Evolutionary conservation across 1,284 basidiomycete species (phyloP).

Genomic region (Sanghuangporus sanghuang): DNA sequence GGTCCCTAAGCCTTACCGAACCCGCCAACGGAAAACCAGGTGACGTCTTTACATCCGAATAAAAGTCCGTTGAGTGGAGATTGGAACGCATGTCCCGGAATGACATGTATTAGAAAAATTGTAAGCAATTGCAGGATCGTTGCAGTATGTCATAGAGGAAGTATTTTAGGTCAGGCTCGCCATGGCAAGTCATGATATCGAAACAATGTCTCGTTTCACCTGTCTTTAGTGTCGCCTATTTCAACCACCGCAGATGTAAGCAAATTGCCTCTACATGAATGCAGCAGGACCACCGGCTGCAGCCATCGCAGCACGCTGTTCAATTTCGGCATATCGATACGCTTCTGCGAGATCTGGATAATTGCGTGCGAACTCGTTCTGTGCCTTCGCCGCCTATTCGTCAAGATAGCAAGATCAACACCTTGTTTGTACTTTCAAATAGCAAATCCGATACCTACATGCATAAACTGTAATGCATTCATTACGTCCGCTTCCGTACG

Average conservation of each 20-base stretch:
- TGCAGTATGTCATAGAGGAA: not conserved
- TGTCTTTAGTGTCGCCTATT: not conserved
- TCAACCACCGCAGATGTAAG: not conserved
- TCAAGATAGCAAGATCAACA: not conserved
- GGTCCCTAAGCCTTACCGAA: no score
- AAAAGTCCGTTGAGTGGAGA: not conserved
- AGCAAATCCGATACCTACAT: slow-evolving; percentile 39
- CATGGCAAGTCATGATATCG: not conserved
- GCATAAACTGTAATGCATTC: slow-evolving; percentile 86
- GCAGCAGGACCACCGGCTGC: not conserved
- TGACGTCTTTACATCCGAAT: not conserved
- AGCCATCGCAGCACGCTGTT: slow-evolving; percentile 2
- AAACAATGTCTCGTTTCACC: not conserved
- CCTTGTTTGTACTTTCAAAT: not conserved
- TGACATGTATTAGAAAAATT: not conserved
- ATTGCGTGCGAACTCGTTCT: slow-evolving; percentile 74
- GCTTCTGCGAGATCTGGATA: slow-evolving; percentile 73
- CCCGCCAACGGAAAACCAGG: not conserved
- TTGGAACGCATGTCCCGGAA: not conserved
- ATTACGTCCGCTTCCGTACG: slow-evolving; percentile 89
- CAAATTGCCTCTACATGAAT: not conserved
- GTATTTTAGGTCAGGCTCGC: not conserved
- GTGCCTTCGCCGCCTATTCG: slow-evolving; percentile 68
- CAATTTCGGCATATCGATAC: slow-evolving; percentile 10
- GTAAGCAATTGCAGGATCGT: not conserved